These are phyloP conservation scores for Asterophora parasitica DNA, from an alignment of 768 basidiomycete genomes.

Conservation along the genomic window DNA sequence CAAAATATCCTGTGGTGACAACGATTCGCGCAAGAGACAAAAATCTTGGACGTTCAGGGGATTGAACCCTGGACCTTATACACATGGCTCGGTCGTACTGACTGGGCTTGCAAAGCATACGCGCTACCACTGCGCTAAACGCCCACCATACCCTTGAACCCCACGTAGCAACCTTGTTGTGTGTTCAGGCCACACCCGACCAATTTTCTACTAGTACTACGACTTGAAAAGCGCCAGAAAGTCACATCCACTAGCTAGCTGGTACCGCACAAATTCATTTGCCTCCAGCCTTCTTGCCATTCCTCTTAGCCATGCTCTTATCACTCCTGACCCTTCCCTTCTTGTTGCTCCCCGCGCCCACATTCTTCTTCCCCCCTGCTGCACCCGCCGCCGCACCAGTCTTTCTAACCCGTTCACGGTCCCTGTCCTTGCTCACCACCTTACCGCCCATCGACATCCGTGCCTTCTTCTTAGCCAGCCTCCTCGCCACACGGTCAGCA, in stretches of 20 bases:
- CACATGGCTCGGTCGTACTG: neutral
- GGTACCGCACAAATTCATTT: neutral
- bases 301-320: slow-evolving; percentile 48
- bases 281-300: slow-evolving; percentile 47
- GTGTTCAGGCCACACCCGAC: too few species aligned
- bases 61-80: slow-evolving; percentile 13
- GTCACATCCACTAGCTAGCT: too few species aligned
- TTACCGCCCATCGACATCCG: slow-evolving; percentile 43
- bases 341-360: slow-evolving; percentile 34
- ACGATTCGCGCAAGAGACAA: neutral
- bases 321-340: slow-evolving; percentile 50
- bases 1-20: too few species aligned
- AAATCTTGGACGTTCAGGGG: slow-evolving; percentile 8
- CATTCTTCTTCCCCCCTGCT: slow-evolving; percentile 26
- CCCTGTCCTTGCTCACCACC: slow-evolving; percentile 38
- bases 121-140: slow-evolving; percentile 9
- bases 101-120: neutral
- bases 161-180: too few species aligned
- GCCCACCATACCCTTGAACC: neutral
- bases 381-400: slow-evolving; percentile 12
- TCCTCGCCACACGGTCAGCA: slow-evolving; percentile 73
- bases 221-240: too few species aligned
- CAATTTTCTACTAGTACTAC: too few species aligned
- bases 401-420: slow-evolving; percentile 47
- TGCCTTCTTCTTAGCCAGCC: slow-evolving; percentile 88